These are phyloP conservation scores for Klebsormidium nitens DNA, from an alignment of 139 green algal species.

Conservation along the genomic window DNA sequence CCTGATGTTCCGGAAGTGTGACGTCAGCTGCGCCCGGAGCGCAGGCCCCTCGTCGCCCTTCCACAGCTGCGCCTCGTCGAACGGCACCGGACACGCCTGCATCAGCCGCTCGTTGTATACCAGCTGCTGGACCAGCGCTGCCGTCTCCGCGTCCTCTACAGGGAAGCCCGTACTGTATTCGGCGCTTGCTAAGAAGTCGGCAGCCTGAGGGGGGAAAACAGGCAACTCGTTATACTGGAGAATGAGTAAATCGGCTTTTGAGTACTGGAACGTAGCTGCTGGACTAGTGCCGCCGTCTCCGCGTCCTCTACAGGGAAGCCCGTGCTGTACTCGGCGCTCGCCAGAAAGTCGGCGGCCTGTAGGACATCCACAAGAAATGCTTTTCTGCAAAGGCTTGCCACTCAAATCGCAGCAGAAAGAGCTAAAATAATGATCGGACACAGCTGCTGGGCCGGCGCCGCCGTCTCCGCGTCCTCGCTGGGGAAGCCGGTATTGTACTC, in stretches of 20 bases:
- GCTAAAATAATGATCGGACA: too few relatives aligned
- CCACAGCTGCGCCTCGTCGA: conserved; percentile 88
- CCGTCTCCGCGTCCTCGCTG: not conserved
- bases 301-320: not conserved
- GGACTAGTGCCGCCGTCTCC: not conserved
- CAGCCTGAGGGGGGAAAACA: too few relatives aligned
- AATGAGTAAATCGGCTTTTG: too few relatives aligned
- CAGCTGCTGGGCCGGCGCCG: not conserved
- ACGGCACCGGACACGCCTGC: conserved; percentile 75
- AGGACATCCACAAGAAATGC: too few relatives aligned
- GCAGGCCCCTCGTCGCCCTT: conserved; percentile 56
- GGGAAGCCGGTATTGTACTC: not conserved
- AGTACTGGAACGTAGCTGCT: too few relatives aligned
- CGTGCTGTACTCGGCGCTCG: not conserved
- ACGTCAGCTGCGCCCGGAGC: conserved; percentile 64
- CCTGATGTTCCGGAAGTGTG: conserved; percentile 86
- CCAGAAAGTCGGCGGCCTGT: not conserved
- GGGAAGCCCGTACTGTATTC: not conserved
- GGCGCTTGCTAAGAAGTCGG: not conserved
- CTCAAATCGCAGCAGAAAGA: not conserved
- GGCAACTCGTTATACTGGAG: too few relatives aligned
- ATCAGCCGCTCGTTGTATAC: conserved; percentile 36
- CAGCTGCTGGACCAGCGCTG: not conserved
- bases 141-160: not conserved
- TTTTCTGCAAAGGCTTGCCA: too few relatives aligned